phyloP scores from a whole-genome alignment of 1,284 basidiomycete species.

The Golubevia sp. region DNA sequence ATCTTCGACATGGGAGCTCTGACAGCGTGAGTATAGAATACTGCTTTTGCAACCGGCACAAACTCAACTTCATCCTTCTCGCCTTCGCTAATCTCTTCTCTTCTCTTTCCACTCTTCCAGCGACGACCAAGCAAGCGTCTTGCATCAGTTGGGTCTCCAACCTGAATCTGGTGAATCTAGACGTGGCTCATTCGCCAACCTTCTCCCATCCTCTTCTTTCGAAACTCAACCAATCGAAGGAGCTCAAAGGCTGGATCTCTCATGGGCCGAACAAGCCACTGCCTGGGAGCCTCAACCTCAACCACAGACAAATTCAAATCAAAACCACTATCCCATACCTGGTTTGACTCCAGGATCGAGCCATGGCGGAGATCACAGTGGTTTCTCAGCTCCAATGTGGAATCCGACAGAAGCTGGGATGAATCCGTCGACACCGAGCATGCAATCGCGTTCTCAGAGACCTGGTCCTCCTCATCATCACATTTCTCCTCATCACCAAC shows the following conservation, averaged over 20 bases:
- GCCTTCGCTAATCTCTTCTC: not conserved
- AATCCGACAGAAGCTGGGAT: not conserved
- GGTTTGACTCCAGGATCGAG: too few relatives aligned
- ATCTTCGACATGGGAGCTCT: not conserved
- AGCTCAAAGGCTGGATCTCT: not conserved
- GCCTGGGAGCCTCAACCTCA: too few relatives aligned
- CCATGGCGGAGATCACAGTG: too few relatives aligned
- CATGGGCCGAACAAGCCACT: too few relatives aligned
- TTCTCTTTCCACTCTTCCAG: not conserved
- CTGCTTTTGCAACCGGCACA: not conserved
- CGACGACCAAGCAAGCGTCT: not conserved
- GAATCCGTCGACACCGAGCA: not conserved
- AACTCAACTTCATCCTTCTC: not conserved
- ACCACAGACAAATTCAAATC: not conserved
- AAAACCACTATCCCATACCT: too few relatives aligned
- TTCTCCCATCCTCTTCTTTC: not conserved
- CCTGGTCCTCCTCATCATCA: not conserved
- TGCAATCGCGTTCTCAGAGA: not conserved
- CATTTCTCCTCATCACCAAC: not conserved
- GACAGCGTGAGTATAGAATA: not conserved
- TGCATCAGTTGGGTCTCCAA: not conserved
- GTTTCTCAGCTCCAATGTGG: too few relatives aligned
- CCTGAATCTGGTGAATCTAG: not conserved
- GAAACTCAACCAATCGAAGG: not conserved
- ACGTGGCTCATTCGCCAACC: not conserved